Base-by-base conservation (phyloP, 2,329 filamentous ascomycete genomes). In the Calonectria hongkongensis region DNA sequence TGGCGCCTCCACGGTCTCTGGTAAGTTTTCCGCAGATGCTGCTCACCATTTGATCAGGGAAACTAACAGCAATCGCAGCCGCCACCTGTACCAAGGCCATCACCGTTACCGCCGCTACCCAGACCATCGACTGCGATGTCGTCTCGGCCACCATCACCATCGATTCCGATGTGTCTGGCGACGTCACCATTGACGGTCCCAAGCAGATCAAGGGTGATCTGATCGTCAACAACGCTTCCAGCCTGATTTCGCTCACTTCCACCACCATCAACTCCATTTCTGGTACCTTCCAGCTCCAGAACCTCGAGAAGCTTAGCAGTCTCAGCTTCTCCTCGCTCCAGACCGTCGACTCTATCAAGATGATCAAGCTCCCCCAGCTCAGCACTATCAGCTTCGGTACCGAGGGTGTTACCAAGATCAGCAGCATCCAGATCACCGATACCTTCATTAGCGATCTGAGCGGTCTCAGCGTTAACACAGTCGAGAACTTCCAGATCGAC, bases 361-460 rank as follows among this genome's bases (percentile, higher is more conserved):
- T 94, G 89, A 87, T 89, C 72, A 93, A 94, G 78, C 91, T 98
- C 50, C 92, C 92, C 74, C 87, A 85, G 82, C 89, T 87, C 83
- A 90, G 85, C 71, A 78, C 79, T 54, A 79, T 90, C 43, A 85
- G 84, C 43, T 88, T 91, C 77, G 88, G 88, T 75, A 87, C 84
- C 70, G 81, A 86, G 16, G 87, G 88, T 81, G 88, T 98, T 80
- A 91, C 89, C 79, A 87, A 91, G 83, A 94, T 94, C 73, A 87
- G 86, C 76, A 89, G 87, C 75, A 90, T 99, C 79, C 86, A 87
- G 78, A 96, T 99, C 83, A 90, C 92, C 85, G 97, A 99, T 88
- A 99, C 97, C 64, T 92, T 93, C 85, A 91, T 99, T 79, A 90
- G 88, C 83, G 92, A 90, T 77, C 90, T 99, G 73, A 89, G 93